A percentile compares a stretch with the other conserved stretches of the same genome.
These are phyloP conservation scores for Dryadomyces quercivorus DNA, from an alignment of 2,329 filamentous ascomycete species.

Conservation along the genomic window DNA sequence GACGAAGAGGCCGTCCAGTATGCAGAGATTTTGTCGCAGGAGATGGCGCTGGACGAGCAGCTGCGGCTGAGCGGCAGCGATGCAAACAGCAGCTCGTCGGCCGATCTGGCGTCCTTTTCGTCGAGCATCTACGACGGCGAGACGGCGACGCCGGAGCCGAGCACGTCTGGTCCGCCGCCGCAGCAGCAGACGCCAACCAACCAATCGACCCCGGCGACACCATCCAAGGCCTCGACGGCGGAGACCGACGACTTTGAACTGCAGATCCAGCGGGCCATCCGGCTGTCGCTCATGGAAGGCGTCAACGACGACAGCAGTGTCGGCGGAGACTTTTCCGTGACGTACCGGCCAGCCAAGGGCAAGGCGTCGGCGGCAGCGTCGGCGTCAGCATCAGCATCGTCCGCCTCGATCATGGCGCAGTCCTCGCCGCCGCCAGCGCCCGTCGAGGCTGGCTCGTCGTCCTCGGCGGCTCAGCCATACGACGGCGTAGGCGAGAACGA, in stretches of 20 bases:
- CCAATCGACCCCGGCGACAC: neutral
- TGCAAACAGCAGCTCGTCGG: slow-evolving; percentile 1
- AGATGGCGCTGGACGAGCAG: slow-evolving; percentile 46
- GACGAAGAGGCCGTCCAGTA: slow-evolving; percentile 55
- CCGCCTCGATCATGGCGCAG: slow-evolving; percentile 7
- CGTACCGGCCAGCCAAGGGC: slow-evolving; percentile 1
- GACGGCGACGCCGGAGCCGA: slow-evolving; percentile 43
- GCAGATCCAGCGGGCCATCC: slow-evolving; percentile 50
- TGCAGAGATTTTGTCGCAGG: slow-evolving; percentile 53
- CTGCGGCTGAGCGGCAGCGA: slow-evolving; percentile 23
- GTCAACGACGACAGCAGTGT: slow-evolving; percentile 26
- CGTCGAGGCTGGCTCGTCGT: neutral
- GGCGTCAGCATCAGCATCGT: too few relatives aligned
- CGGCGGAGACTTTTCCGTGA: slow-evolving; percentile 28
- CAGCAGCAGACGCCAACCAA: slow-evolving; percentile 1
- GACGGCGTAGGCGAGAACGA: slow-evolving; percentile 13
- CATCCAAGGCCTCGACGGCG: neutral
- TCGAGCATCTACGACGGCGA: slow-evolving; percentile 15
- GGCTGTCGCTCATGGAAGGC: slow-evolving; percentile 46
- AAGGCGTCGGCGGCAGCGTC: too few relatives aligned
- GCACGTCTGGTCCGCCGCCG: slow-evolving; percentile 24
- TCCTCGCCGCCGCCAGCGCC: neutral
- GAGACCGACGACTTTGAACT: slow-evolving; percentile 39
- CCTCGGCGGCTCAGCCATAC: neutral
- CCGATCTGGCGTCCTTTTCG: neutral